A percentile compares a stretch with the other conserved stretches of the same genome.
Evolutionary conservation across 345 rosid species (phyloP).

Genomic region (Clarkia xantiana): DNA sequence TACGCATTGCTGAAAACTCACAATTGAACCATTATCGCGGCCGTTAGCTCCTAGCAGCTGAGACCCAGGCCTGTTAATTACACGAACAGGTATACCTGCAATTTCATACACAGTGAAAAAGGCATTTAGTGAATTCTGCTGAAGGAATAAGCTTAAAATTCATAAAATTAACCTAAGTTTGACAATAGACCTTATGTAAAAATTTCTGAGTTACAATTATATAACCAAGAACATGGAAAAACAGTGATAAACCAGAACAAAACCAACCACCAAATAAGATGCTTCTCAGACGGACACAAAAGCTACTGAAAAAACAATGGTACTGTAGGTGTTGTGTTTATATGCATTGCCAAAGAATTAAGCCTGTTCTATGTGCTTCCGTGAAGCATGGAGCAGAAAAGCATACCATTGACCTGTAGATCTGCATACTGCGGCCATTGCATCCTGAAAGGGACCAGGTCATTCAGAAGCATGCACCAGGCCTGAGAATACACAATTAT

Average conservation of each 20-base stretch:
- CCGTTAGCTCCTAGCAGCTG: conserved; percentile 87
- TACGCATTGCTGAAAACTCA: conserved; percentile 22
- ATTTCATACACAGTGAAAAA: conserved; percentile 3
- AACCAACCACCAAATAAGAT: too few species aligned
- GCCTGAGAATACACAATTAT: conserved; percentile 26
- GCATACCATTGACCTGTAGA: conserved; percentile 87
- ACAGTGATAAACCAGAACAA: too few species aligned
- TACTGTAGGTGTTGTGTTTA: too few species aligned
- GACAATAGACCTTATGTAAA: too few species aligned
- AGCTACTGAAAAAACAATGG: too few species aligned
- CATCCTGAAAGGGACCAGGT: conserved; percentile 87
- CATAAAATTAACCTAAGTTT: too few species aligned
- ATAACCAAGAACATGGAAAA: too few species aligned
- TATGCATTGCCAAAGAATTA: too few species aligned
- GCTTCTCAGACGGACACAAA: too few species aligned
- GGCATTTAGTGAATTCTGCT: not conserved
- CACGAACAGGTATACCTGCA: conserved; percentile 58
- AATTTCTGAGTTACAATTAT: too few species aligned
- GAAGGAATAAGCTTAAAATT: not conserved
- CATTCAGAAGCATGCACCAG: conserved; percentile 99
- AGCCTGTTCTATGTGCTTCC: too few species aligned
- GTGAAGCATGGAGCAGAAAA: conserved; percentile 1
- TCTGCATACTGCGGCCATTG: conserved; percentile 97
- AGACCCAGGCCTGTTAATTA: conserved; percentile 75
- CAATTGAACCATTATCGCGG: conserved; percentile 96